Percentiles rank a stretch among this genome's conserved stretches.
Evolutionary conservation across 1,284 basidiomycete genomes (phyloP).

Genomic region (Ceratobasidium sp.): DNA sequence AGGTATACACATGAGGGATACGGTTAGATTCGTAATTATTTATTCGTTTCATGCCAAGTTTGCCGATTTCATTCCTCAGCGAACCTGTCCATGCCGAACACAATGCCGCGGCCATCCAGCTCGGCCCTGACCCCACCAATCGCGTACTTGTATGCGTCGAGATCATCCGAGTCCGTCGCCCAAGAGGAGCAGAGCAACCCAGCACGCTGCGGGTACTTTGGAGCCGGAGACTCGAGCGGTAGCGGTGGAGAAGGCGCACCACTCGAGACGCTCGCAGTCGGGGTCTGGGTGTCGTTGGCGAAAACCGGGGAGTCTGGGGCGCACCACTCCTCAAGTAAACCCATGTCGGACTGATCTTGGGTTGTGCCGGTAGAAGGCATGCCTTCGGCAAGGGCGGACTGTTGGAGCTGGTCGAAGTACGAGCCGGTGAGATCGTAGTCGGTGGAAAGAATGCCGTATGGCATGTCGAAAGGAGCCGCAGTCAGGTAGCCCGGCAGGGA

Average conservation of each 20-base stretch:
- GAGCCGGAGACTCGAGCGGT: constrained; percentile 2
- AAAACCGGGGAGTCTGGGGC: constrained; percentile 18
- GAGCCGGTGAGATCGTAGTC: background rate
- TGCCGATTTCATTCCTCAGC: constrained; percentile 14
- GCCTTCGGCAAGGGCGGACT: background rate
- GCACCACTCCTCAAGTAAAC: constrained; percentile 29
- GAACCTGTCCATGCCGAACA: background rate
- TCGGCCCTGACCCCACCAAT: constrained; percentile 19
- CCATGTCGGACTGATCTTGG: background rate
- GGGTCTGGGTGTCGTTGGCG: background rate
- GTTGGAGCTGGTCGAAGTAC: constrained; percentile 10
- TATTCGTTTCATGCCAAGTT: constrained; percentile 15
- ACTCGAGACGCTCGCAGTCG: constrained; percentile 19
- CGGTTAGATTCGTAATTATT: background rate
- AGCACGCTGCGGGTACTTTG: background rate
- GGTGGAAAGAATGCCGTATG: background rate
- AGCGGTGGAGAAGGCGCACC: constrained; percentile 8
- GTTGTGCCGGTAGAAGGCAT: background rate
- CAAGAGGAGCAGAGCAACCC: constrained; percentile 9
- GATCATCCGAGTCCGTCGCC: constrained; percentile 10
- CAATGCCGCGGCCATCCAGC: background rate
- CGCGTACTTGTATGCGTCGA: constrained; percentile 28
- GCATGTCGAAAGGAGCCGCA: background rate
- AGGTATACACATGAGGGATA: constrained; percentile 18
- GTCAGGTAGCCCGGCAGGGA: background rate